These are phyloP conservation scores for Rhizopus arrhizus DNA, from an alignment of 371 early-diverging fungal species.

Conservation along the genomic window DNA sequence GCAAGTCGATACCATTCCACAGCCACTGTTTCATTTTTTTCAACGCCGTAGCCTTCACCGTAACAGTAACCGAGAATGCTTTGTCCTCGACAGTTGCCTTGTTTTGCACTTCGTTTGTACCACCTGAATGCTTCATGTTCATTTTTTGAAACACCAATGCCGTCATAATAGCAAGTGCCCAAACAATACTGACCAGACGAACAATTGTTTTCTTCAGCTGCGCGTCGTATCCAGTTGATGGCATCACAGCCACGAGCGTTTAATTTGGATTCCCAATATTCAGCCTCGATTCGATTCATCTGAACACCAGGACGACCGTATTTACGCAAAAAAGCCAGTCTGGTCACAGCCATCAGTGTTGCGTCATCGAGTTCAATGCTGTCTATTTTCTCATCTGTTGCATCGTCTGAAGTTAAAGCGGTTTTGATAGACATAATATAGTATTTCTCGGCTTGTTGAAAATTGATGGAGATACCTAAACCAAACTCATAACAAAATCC, in stretches of 20 bases:
- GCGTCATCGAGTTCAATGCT: conserved; percentile 27
- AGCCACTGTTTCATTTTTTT: conserved; percentile 67
- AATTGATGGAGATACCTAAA: conserved; percentile 62
- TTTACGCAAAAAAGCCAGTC: conserved; percentile 74
- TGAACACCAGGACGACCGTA: conserved; percentile 77
- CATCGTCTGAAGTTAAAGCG: not conserved
- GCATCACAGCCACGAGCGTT: conserved; percentile 22
- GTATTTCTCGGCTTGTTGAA: conserved; percentile 56
- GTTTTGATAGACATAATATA: conserved; percentile 46
- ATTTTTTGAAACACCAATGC: conserved; percentile 63
- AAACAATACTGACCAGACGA: conserved; percentile 59
- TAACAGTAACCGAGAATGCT: conserved; percentile 76
- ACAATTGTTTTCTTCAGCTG: conserved; percentile 53
- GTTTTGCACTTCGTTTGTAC: conserved; percentile 69
- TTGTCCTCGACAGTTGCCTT: conserved; percentile 67
- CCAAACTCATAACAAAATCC: conserved; percentile 85
- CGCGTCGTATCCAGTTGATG: conserved; percentile 57
- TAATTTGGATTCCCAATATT: conserved; percentile 57
- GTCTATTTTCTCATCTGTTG: not conserved
- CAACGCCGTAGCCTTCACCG: conserved; percentile 81
- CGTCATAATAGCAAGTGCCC: conserved; percentile 77
- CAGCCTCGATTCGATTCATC: conserved; percentile 73
- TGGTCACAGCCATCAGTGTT: conserved; percentile 59
- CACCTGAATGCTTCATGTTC: conserved; percentile 61
- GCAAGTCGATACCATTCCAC: conserved; percentile 72